Evolutionary conservation across 441 rosid species (phyloP).

Genomic region (Eruca vesicaria): DNA sequence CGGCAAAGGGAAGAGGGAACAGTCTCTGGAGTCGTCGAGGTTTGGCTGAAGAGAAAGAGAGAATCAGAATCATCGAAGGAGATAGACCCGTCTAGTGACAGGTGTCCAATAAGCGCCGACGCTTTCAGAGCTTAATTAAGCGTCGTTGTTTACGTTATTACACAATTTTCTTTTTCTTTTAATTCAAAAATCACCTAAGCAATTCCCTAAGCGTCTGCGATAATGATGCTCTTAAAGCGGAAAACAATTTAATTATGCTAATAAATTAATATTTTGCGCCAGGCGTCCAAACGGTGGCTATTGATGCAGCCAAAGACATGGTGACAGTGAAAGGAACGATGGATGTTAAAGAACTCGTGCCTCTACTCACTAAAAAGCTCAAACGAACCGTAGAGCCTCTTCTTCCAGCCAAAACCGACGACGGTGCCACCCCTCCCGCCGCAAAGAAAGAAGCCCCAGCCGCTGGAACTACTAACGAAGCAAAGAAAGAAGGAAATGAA

Average conservation of each 20-base stretch:
- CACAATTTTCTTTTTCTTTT: too few species aligned
- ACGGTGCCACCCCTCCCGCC: conserved; percentile 27
- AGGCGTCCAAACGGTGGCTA: conserved; percentile 60
- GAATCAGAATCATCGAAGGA: too few species aligned
- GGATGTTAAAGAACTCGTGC: conserved; percentile 59
- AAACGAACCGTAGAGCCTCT: conserved; percentile 65
- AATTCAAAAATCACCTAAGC: too few species aligned
- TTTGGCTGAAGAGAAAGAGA: too few species aligned
- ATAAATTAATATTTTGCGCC: conserved; percentile 3
- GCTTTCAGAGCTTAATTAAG: too few species aligned
- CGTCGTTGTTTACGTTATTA: too few species aligned
- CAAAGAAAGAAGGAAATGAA: conserved; percentile 28
- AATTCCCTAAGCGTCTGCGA: too few species aligned
- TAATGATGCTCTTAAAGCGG: too few species aligned
- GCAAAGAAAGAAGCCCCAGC: conserved; percentile 19
- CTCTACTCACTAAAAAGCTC: conserved; percentile 54
- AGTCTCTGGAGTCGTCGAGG: too few species aligned
- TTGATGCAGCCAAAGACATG: conserved; percentile 64
- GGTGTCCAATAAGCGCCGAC: too few species aligned
- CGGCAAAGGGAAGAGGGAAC: background rate
- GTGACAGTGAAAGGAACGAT: conserved; percentile 76
- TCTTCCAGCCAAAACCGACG: conserved; percentile 46
- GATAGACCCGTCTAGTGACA: too few species aligned
- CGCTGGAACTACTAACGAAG: background rate
- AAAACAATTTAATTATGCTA: background rate